A percentile compares a stretch with the other conserved stretches of the same genome.
phyloP scores from a whole-genome alignment of 352 stramenopile species.

The Globisporangium okanoganense region DNA sequence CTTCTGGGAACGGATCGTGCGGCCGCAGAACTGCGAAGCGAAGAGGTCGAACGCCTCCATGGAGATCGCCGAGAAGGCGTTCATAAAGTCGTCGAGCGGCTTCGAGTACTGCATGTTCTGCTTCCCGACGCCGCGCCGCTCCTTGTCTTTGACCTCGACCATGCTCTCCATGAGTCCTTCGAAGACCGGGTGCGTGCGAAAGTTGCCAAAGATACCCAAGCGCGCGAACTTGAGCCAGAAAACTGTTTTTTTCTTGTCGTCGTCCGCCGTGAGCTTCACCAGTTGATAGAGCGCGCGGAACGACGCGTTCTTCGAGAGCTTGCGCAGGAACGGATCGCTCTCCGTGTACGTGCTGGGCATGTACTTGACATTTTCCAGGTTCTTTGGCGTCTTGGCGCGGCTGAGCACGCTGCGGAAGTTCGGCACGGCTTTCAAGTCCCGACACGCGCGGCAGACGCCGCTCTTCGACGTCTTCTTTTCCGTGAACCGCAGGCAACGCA shows the following conservation, averaged over 20 bases:
- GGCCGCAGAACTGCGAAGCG: conserved; percentile 63
- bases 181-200: conserved; percentile 67
- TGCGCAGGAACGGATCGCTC: conserved; percentile 73
- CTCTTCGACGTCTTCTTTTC: conserved; percentile 23
- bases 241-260: conserved; percentile 33
- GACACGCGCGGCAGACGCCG: conserved; percentile 62
- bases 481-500: conserved; percentile 55
- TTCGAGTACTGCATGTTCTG: conserved; percentile 84
- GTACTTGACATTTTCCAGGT: conserved; percentile 80
- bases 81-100: conserved; percentile 73
- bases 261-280: conserved; percentile 33
- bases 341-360: conserved; percentile 71
- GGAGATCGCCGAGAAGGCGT: conserved; percentile 49
- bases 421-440: conserved; percentile 53
- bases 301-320: conserved; percentile 73
- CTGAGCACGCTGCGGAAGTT: conserved; percentile 80
- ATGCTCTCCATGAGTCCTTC: conserved; percentile 77
- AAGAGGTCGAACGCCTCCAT: conserved; percentile 81
- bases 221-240: conserved; percentile 76
- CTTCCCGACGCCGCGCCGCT: conserved; percentile 73
- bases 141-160: conserved; percentile 81
- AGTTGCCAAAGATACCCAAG: conserved; percentile 70
- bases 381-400: conserved; percentile 62
- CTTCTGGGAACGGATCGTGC: conserved; percentile 69
- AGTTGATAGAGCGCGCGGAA: conserved; percentile 64